Evolutionary conservation across 495 filamentous ascomycete species (phyloP).

Genomic region (Daldinia vernicosa): DNA sequence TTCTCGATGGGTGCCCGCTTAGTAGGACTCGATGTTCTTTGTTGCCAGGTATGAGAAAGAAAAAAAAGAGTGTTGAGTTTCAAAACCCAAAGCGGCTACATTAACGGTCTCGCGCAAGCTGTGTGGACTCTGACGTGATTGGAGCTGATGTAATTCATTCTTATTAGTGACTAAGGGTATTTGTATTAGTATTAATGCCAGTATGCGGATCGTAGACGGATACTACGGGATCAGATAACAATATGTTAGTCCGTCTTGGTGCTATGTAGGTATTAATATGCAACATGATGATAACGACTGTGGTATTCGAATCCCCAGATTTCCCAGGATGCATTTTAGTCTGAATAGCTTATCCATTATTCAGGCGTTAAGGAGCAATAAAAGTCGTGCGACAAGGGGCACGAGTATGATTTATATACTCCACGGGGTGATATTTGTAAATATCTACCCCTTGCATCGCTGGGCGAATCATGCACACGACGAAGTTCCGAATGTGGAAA

Average conservation of each 20-base stretch:
- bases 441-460: constrained; percentile 25
- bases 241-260: constrained; percentile 7
- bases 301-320: constrained; percentile 30
- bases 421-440: constrained; percentile 29
- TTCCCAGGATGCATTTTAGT: constrained; percentile 22
- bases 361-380: constrained; percentile 23
- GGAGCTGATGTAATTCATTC: constrained; percentile 39
- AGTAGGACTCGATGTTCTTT: background rate
- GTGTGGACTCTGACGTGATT: constrained; percentile 39
- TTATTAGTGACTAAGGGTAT: background rate
- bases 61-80: background rate
- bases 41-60: constrained; percentile 1
- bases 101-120: constrained; percentile 29
- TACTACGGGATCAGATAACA: constrained; percentile 28
- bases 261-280: constrained; percentile 12
- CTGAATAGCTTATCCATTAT: constrained; percentile 28
- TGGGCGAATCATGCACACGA: constrained; percentile 38
- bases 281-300: constrained; percentile 16
- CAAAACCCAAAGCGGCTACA: background rate
- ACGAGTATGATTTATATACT: constrained; percentile 16
- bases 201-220: background rate
- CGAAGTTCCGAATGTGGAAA: constrained; percentile 31
- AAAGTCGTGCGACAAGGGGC: constrained; percentile 30
- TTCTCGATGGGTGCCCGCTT: constrained; percentile 33
- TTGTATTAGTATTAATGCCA: no score